Evolutionary conservation across 306 rosid species (phyloP), one percentile per base, ranked within the genome.

Genomic region (Argentina anserina): DNA sequence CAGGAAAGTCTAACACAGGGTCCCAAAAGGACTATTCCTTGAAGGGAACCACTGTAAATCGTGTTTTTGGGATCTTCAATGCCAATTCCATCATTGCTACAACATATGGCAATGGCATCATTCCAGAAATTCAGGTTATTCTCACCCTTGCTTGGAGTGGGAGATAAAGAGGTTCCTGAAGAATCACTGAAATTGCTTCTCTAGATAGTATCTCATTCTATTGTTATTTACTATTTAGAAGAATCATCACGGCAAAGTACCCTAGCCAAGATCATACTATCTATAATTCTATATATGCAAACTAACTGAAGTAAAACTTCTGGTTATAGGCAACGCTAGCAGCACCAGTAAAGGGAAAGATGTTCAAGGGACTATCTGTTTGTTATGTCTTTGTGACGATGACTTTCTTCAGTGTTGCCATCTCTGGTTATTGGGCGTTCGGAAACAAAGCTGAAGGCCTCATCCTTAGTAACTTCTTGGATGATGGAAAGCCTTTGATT

Each of bases 391-490:
- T 93, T 2, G 69, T 86, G 9, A 45, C 40, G 0, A 31, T 69
- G 26, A 90, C 90, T 25, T 93, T 87, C 84, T 93, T 83, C 77
- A 82, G 84, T 21, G 92, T 90, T 6, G 80, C 93, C 5, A 74
- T 87, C 40, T 86, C 93, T 67, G 96, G 98, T 60, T 93, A 89
- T 67, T 89, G 88, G 97, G 97, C 91, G 53, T 93, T 90, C 81
- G 98, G 98, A 6, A 90, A 87, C 69, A 15, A 76, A 71, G 71
- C 89, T 31, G 77, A 73, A 60, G 84, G 93, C 41, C 82, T 86
- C 49, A 60, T 93, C 21, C 73, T 87, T 12, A 85, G 75, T 76
- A 87, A 90, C 74, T 83, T 90, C 36, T 82, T 89, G 61, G 85
- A 79, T 40, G 68, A 68, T 46, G 97, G 88, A 8, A 86, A 65